phyloP scores from a whole-genome alignment of 2,329 filamentous ascomycete species.

The Phaeosphaeria sp. region DNA sequence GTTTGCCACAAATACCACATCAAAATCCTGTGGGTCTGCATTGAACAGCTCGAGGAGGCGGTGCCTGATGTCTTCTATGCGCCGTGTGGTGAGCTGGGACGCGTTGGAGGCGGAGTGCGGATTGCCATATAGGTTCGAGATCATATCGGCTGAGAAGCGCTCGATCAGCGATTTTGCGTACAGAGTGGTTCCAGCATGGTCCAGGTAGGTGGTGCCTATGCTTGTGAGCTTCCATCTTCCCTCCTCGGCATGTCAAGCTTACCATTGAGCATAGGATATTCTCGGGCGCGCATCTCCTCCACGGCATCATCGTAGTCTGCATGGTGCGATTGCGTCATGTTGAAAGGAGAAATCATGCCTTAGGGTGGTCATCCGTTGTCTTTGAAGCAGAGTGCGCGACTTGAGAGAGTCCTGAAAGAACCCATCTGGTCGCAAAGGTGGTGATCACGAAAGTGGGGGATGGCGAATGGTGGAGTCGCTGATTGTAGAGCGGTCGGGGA shows the following conservation, averaged over 20 bases:
- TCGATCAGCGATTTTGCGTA: conserved; percentile 83
- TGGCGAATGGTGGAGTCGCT: conserved; percentile 38
- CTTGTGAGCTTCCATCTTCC: not conserved
- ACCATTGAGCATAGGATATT: conserved; percentile 77
- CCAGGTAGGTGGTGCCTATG: conserved; percentile 82
- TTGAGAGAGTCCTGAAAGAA: conserved; percentile 11
- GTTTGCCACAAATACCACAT: conserved; percentile 90
- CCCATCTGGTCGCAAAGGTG: conserved; percentile 35
- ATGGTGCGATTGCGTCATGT: conserved; percentile 36
- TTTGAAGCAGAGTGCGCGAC: conserved; percentile 14
- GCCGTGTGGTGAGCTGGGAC: conserved; percentile 76
- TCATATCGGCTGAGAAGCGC: conserved; percentile 79
- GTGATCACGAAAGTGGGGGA: conserved; percentile 45
- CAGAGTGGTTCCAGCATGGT: conserved; percentile 92
- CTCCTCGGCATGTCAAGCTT: conserved; percentile 21
- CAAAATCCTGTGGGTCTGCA: conserved; percentile 81
- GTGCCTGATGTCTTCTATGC: conserved; percentile 78
- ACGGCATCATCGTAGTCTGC: conserved; percentile 64
- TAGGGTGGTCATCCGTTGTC: conserved; percentile 31
- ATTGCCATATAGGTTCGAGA: conserved; percentile 82
- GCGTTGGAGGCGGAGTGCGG: conserved; percentile 86
- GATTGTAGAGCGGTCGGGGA: conserved; percentile 34
- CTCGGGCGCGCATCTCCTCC: conserved; percentile 63
- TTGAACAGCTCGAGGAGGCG: conserved; percentile 78
- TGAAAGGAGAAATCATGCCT: conserved; percentile 4